phyloP scores from a whole-genome alignment of 768 basidiomycete species.

The Auricularia sp. region DNA sequence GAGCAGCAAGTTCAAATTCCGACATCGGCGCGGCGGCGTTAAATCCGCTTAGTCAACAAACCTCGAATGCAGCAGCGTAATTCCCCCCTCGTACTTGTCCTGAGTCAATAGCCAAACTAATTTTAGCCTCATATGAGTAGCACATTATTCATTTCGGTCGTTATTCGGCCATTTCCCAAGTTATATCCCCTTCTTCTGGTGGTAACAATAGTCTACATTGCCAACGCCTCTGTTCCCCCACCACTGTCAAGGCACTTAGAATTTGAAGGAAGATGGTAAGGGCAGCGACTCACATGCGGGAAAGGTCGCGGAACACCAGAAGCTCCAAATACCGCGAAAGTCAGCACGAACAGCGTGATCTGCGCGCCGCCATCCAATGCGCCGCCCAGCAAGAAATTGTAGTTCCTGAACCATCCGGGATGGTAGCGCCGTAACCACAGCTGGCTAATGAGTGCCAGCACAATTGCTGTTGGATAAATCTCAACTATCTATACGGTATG shows the following conservation, averaged over 20 bases:
- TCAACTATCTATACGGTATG: neutral
- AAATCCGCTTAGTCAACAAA: too few relatives aligned
- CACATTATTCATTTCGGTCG: too few relatives aligned
- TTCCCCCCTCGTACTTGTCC: too few relatives aligned
- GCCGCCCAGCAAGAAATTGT: conserved; percentile 59
- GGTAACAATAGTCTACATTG: neutral
- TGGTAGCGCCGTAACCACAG: conserved; percentile 44
- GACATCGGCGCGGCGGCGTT: too few relatives aligned
- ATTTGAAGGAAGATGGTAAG: neutral
- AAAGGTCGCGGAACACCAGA: conserved; percentile 39
- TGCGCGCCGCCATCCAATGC: conserved; percentile 58
- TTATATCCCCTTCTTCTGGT: neutral
- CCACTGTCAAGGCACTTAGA: neutral
- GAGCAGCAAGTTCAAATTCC: too few relatives aligned
- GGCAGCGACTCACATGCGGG: conserved; percentile 21
- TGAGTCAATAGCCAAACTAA: too few relatives aligned
- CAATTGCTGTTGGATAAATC: conserved; percentile 16
- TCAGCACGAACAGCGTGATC: conserved; percentile 52
- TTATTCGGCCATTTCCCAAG: neutral
- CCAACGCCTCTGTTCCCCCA: neutral
- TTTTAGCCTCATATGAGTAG: too few relatives aligned
- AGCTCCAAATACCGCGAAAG: conserved; percentile 56
- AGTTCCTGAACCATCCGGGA: conserved; percentile 57
- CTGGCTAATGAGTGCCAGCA: conserved; percentile 49
- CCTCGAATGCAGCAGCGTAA: too few relatives aligned